phyloP scores from a whole-genome alignment of 345 rosid species.

The Physaria fendleri region DNA sequence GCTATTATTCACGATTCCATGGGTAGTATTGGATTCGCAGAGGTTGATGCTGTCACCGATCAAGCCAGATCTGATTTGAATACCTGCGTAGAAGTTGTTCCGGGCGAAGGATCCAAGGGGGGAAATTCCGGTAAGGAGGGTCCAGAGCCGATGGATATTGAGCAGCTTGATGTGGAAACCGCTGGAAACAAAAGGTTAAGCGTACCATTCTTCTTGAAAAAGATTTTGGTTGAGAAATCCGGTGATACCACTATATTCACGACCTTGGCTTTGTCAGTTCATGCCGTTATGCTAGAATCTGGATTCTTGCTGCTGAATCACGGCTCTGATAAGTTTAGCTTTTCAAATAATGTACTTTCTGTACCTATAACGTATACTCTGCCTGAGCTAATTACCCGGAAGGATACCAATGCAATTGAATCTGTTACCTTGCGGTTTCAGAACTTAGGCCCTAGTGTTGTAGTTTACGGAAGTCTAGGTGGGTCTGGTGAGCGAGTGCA shows the following conservation, averaged over 20 bases:
- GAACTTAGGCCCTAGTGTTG: constrained; percentile 40
- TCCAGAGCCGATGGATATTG: constrained; percentile 18
- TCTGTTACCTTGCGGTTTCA: constrained; percentile 43
- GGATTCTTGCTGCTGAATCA: constrained; percentile 50
- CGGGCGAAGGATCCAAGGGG: background rate
- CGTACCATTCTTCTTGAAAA: constrained; percentile 60
- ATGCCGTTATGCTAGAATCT: constrained; percentile 65
- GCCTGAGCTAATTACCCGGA: constrained; percentile 33
- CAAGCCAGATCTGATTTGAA: constrained; percentile 3
- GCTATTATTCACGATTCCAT: background rate
- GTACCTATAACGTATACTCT: constrained; percentile 51
- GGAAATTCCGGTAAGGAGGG: background rate
- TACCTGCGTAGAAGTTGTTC: background rate
- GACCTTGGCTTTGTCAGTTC: constrained; percentile 49
- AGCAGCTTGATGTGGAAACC: constrained; percentile 6
- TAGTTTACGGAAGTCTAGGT: constrained; percentile 48
- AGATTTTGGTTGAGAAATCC: constrained; percentile 44
- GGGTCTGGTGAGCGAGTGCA: constrained; percentile 23
- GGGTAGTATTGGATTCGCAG: constrained; percentile 7
- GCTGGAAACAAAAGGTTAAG: constrained; percentile 27
- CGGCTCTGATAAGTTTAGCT: constrained; percentile 35
- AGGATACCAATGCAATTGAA: constrained; percentile 19
- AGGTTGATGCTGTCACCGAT: background rate
- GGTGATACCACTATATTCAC: constrained; percentile 34
- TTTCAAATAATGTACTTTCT: constrained; percentile 40